Conservation (phyloP, 768 basidiomycete species). For the Pleurotus ostreatus region DNA sequence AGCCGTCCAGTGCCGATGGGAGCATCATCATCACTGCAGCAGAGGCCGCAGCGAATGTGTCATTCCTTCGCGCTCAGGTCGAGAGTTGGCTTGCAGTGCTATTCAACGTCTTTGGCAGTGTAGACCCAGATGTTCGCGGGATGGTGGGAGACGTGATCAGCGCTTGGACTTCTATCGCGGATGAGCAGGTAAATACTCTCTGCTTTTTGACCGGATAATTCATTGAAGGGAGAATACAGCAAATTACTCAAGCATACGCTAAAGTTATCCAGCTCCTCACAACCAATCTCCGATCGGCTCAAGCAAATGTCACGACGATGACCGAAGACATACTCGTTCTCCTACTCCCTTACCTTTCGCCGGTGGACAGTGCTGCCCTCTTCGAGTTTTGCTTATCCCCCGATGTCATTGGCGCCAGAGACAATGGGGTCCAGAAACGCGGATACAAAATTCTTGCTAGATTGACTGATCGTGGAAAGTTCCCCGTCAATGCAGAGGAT, state of each 20-base stretch:
- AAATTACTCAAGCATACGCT: conserved; percentile 74
- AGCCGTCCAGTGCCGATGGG: conserved; percentile 15
- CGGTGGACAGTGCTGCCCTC: conserved; percentile 54
- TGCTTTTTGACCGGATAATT: conserved; percentile 1
- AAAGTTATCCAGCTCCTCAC: conserved; percentile 75
- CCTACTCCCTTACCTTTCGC: conserved; percentile 71
- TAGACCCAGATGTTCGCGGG: conserved; percentile 68
- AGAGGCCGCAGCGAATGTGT: conserved; percentile 64
- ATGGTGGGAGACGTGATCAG: conserved; percentile 86
- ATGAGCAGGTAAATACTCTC: conserved; percentile 47
- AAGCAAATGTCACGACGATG: conserved; percentile 51
- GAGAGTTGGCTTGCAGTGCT: conserved; percentile 94
- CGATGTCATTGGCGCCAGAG: conserved; percentile 68
- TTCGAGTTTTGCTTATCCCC: conserved; percentile 66
- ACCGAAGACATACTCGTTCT: conserved; percentile 84
- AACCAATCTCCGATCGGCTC: conserved; percentile 49
- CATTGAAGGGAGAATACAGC: conserved; percentile 31
- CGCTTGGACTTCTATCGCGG: conserved; percentile 82
- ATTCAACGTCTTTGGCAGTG: conserved; percentile 93
- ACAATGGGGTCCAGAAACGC: conserved; percentile 93
- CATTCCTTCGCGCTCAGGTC: conserved; percentile 69
- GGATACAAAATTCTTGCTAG: conserved; percentile 86
- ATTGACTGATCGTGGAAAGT: conserved; percentile 61
- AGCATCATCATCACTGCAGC: conserved; percentile 41
- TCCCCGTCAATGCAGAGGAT: conserved; percentile 47